Conservation (phyloP, 2,329 filamentous ascomycete genomes). For the Colletotrichum spaethianum region DNA sequence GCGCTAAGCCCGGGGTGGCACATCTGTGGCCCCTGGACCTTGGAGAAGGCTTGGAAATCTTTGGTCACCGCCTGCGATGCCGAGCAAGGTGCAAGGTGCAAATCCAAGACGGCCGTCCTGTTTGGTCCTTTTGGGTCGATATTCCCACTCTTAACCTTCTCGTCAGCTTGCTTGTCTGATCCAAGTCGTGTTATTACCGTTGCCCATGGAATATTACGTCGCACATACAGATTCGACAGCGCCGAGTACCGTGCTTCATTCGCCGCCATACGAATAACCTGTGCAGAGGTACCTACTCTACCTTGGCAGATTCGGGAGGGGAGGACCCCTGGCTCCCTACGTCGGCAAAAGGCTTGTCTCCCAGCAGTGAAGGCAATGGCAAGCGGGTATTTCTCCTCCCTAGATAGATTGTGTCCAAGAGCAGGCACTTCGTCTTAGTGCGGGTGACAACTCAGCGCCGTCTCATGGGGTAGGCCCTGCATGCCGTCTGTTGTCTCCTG, state of each 20-base stretch:
- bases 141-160: conserved; percentile 25
- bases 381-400: background rate
- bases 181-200: conserved; percentile 10
- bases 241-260: conserved; percentile 10
- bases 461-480: conserved; percentile 23
- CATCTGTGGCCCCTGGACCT: conserved; percentile 34
- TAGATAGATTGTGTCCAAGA: background rate
- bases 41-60: conserved; percentile 24
- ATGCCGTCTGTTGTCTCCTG: conserved; percentile 10
- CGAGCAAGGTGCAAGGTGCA: conserved; percentile 20
- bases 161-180: conserved; percentile 17
- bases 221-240: background rate
- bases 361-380: conserved; percentile 20
- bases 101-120: background rate
- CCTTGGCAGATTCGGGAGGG: background rate
- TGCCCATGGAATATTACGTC: conserved; percentile 12
- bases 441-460: conserved; percentile 18
- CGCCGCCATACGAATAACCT: conserved; percentile 8
- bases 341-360: conserved; percentile 30
- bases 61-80: conserved; percentile 41
- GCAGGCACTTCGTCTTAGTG: conserved; percentile 15
- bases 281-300: background rate
- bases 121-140: background rate
- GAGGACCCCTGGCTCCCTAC: background rate
- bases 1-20: conserved; percentile 36